Conservation (phyloP, 306 rosid genomes). For the Pueraria montana region DNA sequence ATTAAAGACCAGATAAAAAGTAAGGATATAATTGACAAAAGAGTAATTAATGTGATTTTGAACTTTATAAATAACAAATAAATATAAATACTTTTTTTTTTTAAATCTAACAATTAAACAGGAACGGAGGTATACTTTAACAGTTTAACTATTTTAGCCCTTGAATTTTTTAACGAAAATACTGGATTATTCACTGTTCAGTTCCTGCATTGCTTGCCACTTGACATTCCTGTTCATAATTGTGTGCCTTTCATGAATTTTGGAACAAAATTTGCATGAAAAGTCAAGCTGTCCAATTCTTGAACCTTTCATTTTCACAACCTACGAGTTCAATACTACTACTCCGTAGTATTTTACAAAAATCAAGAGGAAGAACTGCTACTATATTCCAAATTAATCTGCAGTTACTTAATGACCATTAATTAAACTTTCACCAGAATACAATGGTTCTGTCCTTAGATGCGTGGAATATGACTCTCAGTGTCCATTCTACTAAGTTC, state of each 20-base stretch:
- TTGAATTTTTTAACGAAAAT: too few relatives aligned
- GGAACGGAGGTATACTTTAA: too few relatives aligned
- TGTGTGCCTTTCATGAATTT: background rate
- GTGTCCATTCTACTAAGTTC: slow-evolving; percentile 2
- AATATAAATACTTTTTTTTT: too few relatives aligned
- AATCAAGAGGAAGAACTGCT: background rate
- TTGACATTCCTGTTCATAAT: background rate
- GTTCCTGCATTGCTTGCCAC: too few relatives aligned
- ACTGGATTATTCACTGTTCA: too few relatives aligned
- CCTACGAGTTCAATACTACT: background rate
- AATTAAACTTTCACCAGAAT: slow-evolving; percentile 15
- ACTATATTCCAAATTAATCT: slow-evolving; percentile 1
- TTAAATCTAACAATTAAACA: too few relatives aligned
- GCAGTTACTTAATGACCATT: slow-evolving; percentile 19
- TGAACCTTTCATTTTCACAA: background rate
- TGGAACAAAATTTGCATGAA: slow-evolving; percentile 2
- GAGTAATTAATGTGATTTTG: too few relatives aligned
- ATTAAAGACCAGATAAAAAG: too few relatives aligned
- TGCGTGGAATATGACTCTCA: slow-evolving; percentile 6
- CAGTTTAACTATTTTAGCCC: too few relatives aligned
- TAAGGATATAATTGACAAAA: too few relatives aligned
- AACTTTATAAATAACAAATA: too few relatives aligned
- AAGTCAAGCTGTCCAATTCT: background rate
- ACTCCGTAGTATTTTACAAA: too few relatives aligned
- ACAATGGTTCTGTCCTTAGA: background rate